Conservation (phyloP, 257 asterid species). For the Henckelia pumila region DNA sequence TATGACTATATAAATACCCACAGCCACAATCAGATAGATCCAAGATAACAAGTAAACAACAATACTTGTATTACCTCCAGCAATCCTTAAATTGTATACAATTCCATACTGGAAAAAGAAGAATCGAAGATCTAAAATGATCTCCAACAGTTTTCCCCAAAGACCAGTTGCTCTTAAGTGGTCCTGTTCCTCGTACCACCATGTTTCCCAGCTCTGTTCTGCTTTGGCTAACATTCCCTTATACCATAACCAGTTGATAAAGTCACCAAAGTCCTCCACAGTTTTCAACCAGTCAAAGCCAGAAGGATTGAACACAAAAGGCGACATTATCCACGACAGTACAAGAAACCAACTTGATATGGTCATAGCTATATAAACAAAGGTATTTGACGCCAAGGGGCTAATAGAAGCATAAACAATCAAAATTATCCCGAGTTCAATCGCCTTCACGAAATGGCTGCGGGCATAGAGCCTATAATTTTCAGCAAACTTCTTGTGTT, state of each 20-base stretch:
- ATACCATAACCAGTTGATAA: conserved; percentile 71
- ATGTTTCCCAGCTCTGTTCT: conserved; percentile 87
- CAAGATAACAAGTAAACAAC: conserved; percentile 87
- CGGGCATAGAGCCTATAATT: conserved; percentile 61
- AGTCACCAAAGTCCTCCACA: conserved; percentile 59
- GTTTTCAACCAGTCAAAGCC: conserved; percentile 69
- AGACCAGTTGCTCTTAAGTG: conserved; percentile 58
- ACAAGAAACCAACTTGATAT: conserved; percentile 60
- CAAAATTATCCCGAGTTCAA: conserved; percentile 50
- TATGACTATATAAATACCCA: conserved; percentile 53
- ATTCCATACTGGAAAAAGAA: conserved; percentile 95
- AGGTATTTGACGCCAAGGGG: conserved; percentile 26
- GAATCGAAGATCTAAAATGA: conserved; percentile 82
- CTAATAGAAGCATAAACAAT: conserved; percentile 42
- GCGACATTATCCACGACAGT: conserved; percentile 52
- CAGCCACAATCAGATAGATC: conserved; percentile 56
- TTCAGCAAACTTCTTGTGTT: conserved; percentile 59
- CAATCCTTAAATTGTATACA: conserved; percentile 73
- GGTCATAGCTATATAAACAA: conserved; percentile 31
- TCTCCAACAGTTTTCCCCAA: conserved; percentile 93
- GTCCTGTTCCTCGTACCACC: conserved; percentile 81
- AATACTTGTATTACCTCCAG: conserved; percentile 43
- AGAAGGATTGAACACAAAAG: conserved; percentile 60
- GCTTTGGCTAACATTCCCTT: conserved; percentile 74
- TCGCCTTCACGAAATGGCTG: conserved; percentile 56